Evolutionary conservation across 179 eudicot genomes (phyloP), one percentile per base, ranked within the genome.

Genomic region (Kewa caespitosa): DNA sequence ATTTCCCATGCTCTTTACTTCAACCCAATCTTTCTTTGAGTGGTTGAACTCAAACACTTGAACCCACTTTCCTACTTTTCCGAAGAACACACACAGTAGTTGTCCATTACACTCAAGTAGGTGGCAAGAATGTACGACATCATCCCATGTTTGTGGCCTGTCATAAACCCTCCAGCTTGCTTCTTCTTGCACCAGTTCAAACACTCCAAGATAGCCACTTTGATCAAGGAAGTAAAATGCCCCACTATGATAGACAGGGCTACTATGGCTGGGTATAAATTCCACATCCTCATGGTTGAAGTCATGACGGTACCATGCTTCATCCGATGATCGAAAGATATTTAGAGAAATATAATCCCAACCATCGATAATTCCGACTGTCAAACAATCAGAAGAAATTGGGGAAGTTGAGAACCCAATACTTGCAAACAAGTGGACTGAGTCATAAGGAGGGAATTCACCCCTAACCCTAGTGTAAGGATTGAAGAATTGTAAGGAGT

Each of bases 381-480:
- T 66, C 14, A 64, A 0, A 27, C 72, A 78, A 23, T 78, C 46
- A 2, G 72, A 43, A 33, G 59, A 78, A 39, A 46, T 42, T 20
- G 76, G 81, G 46, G 3, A 39, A 0, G 67, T 78, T 31, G 76
- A 78, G 36, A 78, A 78, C 17, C 81, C 81, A 22, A 78, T 43
- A 5, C 60, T 43, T 32, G 66, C 57, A 50, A 25, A 64, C 23
- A 22, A 0, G 14, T 27, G 23, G 2, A 48, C 12, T 8, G 9
- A 5, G 12, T 27, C 25, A 62, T 18, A 22, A 23, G 54, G 20
- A 1, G 81, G 73, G 11, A 63, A 72, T 22, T 64, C 46, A 20
- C 76, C 73, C 43, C n/a, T 64, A 14, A 28, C 31, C 42, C 48
- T 65, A 22, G 73, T 64, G 52, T 64, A 78, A 9, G 62, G 81